Evolutionary conservation across 169 alveolate genomes (phyloP), one percentile per base, ranked within the genome.

Genomic region (Plasmodium blacklocki): DNA sequence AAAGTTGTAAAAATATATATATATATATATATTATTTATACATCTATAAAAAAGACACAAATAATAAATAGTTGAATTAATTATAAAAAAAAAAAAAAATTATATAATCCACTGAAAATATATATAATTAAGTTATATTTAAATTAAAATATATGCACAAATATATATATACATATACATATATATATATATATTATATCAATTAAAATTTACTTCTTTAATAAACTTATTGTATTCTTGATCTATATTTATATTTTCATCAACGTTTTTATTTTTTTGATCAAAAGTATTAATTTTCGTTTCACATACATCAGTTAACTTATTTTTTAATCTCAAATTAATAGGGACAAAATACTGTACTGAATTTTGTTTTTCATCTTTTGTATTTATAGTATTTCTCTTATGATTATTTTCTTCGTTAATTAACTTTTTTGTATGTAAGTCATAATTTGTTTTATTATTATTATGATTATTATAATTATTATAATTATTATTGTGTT

Each of bases 271-370:
- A 29, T 39, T 78, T 50, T 32, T 67, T 54, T 78, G 49, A 5
- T 78, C 56, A 18, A 80, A 23, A 15, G 14, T 58, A 50, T 80
- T 80, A 80, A 80, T 66, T 60, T 66, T 80, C 11, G 90, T 80
- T 67, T 80, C 90, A 47, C 90, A 80, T 47, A 43, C 21, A 49
- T 80, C 90, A 59, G 26, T 67, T 49, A 80, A 72, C 70, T 80
- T 80, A 62, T 80, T 80, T 62, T 80, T 80, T 67, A 80, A 50
- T 54, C 90, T 66, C 58, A 80, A 80, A 52, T 80, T 80, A 62
- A 80, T 80, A 26, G 90, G 90, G 23, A 80, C 75, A 49, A 80
- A 80, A 67, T 80, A 80, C 50, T 80, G 90, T 12, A 14, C 52
- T 68, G 45, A 47, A 47, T 47, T 47, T 9, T 23, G 32, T 64